Evolutionary conservation across 2,329 filamentous ascomycete species (phyloP).

Genomic region (Aspergillus sclerotialis): DNA sequence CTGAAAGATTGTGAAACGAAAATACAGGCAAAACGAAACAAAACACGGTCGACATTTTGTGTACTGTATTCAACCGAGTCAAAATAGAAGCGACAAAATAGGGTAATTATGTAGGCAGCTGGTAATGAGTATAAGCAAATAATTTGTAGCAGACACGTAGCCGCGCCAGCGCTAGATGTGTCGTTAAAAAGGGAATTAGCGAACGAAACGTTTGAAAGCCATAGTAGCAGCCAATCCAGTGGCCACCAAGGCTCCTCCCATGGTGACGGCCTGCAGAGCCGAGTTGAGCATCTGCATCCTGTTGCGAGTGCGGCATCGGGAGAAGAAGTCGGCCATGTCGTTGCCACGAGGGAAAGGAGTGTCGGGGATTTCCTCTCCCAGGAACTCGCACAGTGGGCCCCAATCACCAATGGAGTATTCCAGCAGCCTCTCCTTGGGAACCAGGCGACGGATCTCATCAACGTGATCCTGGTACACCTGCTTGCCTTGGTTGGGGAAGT

Average conservation of each 20-base stretch:
- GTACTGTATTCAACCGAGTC: too few species aligned
- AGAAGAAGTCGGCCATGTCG: conserved; percentile 50
- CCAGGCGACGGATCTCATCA: conserved; percentile 43
- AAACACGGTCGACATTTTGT: too few species aligned
- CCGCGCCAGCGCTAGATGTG: conserved; percentile 22
- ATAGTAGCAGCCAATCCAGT: conserved; percentile 35
- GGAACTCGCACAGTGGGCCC: conserved; percentile 49
- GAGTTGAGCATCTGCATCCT: conserved; percentile 51
- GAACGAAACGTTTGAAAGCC: conserved; percentile 33
- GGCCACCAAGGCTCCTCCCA: conserved; percentile 43
- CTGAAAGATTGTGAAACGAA: too few species aligned
- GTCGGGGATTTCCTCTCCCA: conserved; percentile 46
- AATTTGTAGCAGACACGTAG: conserved; percentile 1
- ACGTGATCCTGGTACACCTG: conserved; percentile 54
- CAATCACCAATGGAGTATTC: conserved; percentile 50
- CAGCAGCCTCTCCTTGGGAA: conserved; percentile 44
- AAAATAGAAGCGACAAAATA: too few species aligned
- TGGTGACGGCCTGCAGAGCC: conserved; percentile 44
- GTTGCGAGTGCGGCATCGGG: conserved; percentile 47
- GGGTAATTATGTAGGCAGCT: too few species aligned
- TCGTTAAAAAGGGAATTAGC: too few species aligned
- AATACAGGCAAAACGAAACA: too few species aligned
- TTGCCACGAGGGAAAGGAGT: conserved; percentile 47
- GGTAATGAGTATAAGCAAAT: too few species aligned
- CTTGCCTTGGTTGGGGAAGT: conserved; percentile 60